phyloP scores from a whole-genome alignment of 805 yeast species.

The Starmerella gropengiesseri region DNA sequence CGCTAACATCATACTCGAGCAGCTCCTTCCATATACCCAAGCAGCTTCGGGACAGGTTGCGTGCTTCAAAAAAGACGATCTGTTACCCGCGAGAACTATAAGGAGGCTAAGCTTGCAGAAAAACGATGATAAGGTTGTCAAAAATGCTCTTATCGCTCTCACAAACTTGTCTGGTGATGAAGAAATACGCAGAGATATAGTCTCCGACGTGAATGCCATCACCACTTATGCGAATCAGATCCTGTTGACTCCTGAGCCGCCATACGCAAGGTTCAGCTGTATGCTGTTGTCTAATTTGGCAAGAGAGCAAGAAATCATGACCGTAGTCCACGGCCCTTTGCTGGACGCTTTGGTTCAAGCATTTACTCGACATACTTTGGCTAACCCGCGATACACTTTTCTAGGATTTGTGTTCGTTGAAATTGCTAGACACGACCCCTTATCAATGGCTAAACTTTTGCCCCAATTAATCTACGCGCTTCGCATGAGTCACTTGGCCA shows the following conservation, averaged over 20 bases:
- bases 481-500: conserved; percentile 58
- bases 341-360: conserved; percentile 53
- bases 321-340: conserved; percentile 46
- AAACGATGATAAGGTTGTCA: conserved; percentile 33
- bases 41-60: conserved; percentile 53
- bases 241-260: conserved; percentile 36
- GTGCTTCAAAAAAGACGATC: conserved; percentile 60
- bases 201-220: conserved; percentile 48
- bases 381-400: conserved; percentile 68
- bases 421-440: conserved; percentile 50
- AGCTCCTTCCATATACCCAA: conserved; percentile 54
- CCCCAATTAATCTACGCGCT: conserved; percentile 77
- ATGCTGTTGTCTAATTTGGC: conserved; percentile 80
- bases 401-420: conserved; percentile 84
- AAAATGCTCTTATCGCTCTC: conserved; percentile 62
- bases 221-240: conserved; percentile 44
- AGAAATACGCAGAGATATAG: conserved; percentile 52
- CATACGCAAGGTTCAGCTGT: conserved; percentile 34
- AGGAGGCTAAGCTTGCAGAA: conserved; percentile 29
- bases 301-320: conserved; percentile 54
- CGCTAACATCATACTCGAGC: conserved; percentile 72
- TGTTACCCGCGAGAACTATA: conserved; percentile 60
- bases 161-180: conserved; percentile 71
- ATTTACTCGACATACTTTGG: conserved; percentile 32
- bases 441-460: conserved; percentile 45